Base-by-base conservation (phyloP, 2,329 filamentous ascomycete genomes). In the Rasamsonia emersonii region DNA sequence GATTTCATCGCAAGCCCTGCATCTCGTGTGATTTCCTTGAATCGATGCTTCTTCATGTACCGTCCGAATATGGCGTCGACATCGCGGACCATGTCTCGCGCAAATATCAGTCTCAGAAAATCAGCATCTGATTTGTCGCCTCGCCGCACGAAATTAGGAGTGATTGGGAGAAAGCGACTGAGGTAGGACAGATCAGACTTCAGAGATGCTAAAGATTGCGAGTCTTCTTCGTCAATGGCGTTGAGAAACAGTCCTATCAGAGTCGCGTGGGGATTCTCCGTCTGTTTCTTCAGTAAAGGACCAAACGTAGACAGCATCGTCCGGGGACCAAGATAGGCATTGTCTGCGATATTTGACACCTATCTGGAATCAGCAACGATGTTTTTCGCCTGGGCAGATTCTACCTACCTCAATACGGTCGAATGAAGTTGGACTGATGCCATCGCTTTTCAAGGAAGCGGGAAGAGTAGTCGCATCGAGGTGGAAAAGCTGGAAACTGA, bases 191-290 rank as follows among this genome's bases (percentile, higher is more conserved):
- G 35, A 21, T 16, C 24, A 5, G 4, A 25, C 16, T 5, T 27
- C 40, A 4, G 27, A 23, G 16, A 11, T 40, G 13, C 7, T 8
- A 10, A 6, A 13, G 9, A 6, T 8, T 26, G 7, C n/a, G 14
- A 30, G 4, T 33, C 11, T 9, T 14, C 9, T 21, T 58, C 43
- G 2, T 27, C 8, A 13, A 58, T 40, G 2, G 56, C 60, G 36
- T 62, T 62, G 29, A 61, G 41, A 47, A 64, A 67, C 1, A 64
- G 49, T 7, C 56, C 53, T n/a, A 68, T 35, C 1, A 67, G 44
- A 0, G 59, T 61, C 1, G 64, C 63, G 17, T 61, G 46, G 0
- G 54, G 51, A 35, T 65, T 67, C 5, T 51, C 25, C 1, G 3
- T 1, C 5, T 38, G 49, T 0, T 37, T 13, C 30, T 61, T 49